phyloP scores from a whole-genome alignment of 805 yeast species.

The Candida tibetensis region DNA sequence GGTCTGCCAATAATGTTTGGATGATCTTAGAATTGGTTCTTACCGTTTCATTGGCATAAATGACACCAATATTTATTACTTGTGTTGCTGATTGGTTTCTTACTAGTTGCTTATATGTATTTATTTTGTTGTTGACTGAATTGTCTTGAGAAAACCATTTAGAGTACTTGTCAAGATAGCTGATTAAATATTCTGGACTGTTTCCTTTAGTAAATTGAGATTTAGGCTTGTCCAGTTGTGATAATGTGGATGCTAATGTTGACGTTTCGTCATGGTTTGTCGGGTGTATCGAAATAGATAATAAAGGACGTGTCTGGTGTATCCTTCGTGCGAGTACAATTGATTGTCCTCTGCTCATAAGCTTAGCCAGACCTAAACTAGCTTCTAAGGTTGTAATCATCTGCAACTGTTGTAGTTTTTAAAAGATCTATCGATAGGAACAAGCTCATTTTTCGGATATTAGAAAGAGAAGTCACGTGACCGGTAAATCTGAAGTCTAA shows the following conservation, averaged over 20 bases:
- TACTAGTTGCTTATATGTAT: constrained; percentile 14
- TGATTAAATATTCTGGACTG: constrained; percentile 4
- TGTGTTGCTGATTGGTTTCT: constrained; percentile 7
- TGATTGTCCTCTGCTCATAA: too few species aligned
- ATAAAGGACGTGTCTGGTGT: too few species aligned
- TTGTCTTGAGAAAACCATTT: constrained; percentile 19
- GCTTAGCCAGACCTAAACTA: too few species aligned
- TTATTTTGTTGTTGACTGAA: constrained; percentile 14
- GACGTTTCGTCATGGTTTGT: background rate
- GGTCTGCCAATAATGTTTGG: constrained; percentile 39
- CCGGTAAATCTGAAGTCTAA: too few species aligned
- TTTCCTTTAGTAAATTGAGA: background rate
- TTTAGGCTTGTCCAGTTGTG: background rate
- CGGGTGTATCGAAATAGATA: background rate
- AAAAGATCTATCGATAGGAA: too few species aligned
- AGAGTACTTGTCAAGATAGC: constrained; percentile 2
- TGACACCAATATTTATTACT: constrained; percentile 29
- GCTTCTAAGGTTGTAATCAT: too few species aligned
- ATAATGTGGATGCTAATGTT: background rate
- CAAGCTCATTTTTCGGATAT: too few species aligned
- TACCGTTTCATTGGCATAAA: constrained; percentile 26
- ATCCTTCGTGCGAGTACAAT: too few species aligned
- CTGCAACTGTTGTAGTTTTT: too few species aligned
- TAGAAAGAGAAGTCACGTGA: too few species aligned
- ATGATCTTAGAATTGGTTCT: constrained; percentile 27